Base-by-base conservation (phyloP, 768 basidiomycete genomes). In the Termitomyces sp. region DNA sequence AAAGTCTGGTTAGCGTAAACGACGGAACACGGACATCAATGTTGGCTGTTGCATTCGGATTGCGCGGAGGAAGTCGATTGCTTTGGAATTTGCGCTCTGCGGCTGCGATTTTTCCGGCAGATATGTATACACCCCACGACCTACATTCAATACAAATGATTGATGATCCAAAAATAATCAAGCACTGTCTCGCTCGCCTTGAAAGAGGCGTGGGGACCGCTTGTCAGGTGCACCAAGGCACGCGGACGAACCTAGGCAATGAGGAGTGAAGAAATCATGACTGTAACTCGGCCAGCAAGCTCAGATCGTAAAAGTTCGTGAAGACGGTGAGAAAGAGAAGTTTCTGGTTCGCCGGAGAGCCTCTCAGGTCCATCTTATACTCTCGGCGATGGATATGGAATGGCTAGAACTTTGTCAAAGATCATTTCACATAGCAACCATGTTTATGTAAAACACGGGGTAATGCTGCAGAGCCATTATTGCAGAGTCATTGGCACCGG, bases 1-100 rank as follows among this genome's bases (percentile, higher is more conserved):
- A 62, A 33, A 6, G 78, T 76, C 53, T 69, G 59, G 61, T 78
- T 76, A 59, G 73, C 67, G 63, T 67, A 72, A 63, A 82, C 72
- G 58, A 81, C 73, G 58, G 76, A 67, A 76, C 78, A 65, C 77
- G 76, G 24, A 80, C 70, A 36, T 74, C 67, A n/a, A 80, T 60
- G 30, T 63, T 67, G 1, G 69, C 65, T 8, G 68, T 73, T 3
- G 68, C 63, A 50, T 73, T 70, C 31, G 71, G 64, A 6, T 63
- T 47, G 27, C 66, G 61, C 13, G 69, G 61, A 12, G 70, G 68
- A 41, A 75, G 62, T 22, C 72, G 68, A 59, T 73, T 67, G 18
- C 68, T 65, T 39, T 65, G 63, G 68, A 80, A 80, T 59, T 72
- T 71, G 36, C 71, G 68, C 67, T 80, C 78, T 8, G 71, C 69